phyloP scores from a whole-genome alignment of 352 stramenopile genomes.

The Globisporangium nagaii region DNA sequence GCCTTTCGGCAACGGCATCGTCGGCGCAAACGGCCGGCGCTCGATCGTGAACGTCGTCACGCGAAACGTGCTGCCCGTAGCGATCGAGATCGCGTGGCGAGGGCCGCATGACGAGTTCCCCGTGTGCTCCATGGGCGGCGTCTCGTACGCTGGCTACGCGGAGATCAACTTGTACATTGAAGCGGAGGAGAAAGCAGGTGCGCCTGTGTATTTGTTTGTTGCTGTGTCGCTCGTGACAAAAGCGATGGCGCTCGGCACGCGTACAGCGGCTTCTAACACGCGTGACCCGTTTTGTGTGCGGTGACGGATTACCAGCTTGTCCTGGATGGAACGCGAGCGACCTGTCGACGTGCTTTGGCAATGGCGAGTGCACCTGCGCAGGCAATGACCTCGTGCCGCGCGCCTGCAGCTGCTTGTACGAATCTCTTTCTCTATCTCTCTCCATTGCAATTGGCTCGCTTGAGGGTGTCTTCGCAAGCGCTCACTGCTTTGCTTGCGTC shows the following conservation, averaged over 20 bases:
- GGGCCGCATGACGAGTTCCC: conserved; percentile 41
- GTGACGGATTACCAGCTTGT: too few species aligned
- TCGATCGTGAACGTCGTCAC: conserved; percentile 63
- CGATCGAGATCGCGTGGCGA: conserved; percentile 56
- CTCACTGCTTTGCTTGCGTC: too few species aligned
- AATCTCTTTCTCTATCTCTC: not conserved
- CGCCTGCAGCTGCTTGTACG: conserved; percentile 66
- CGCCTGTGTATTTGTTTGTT: conserved; percentile 6
- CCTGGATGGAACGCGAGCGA: conserved; percentile 65
- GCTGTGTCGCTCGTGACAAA: conserved; percentile 1
- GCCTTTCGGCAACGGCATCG: conserved; percentile 69
- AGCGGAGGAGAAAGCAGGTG: conserved; percentile 73
- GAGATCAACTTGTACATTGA: conserved; percentile 82
- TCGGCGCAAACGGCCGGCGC: conserved; percentile 45
- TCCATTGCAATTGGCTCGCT: too few species aligned
- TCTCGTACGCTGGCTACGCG: conserved; percentile 68
- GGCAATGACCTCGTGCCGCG: conserved; percentile 53
- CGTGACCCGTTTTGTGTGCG: too few species aligned
- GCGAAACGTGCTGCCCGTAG: conserved; percentile 29
- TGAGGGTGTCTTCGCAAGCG: too few species aligned
- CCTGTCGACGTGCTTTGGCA: conserved; percentile 41
- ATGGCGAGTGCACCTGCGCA: conserved; percentile 69
- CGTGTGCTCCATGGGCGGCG: conserved; percentile 74
- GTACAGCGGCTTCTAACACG: too few species aligned
- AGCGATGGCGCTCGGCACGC: too few species aligned